Base-by-base conservation (phyloP, 352 stramenopile genomes). In the Phytophthora tubulina region DNA sequence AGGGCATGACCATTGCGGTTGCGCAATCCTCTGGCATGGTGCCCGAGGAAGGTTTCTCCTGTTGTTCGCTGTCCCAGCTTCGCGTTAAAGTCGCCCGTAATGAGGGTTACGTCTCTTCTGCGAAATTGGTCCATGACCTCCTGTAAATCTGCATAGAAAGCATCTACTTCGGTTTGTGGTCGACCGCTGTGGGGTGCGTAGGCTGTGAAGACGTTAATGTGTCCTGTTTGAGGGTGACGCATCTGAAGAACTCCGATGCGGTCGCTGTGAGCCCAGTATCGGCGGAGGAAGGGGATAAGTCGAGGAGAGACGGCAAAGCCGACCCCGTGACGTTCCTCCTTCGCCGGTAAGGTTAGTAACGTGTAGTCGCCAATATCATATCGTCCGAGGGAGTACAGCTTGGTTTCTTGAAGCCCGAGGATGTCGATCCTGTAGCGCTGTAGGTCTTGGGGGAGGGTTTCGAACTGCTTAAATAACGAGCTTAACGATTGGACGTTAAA, bases 1-100 rank as follows among this genome's bases (percentile, higher is more conserved):
- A 62, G 39, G 7, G 13, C 39, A 13, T 52, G 54, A 3, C 41
- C 54, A 15, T 62, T 62, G 14, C 54, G 38, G 38, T 62, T 62
- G 21, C 41, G 38, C 17, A 36, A 38, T 9, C 52, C 52, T 8
- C 35, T 7, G 4, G 52, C 17, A 33, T 49, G 38, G 9, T 4
- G 2, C 2, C 52, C 35, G 9, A 49, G 52, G 6, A 60, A 60
- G 33, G 35, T 48, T 35, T 60, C 21, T 8, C 21, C n/a, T 7
- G n/a, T 35, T 2, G 4, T 17, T 4, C 21, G 33, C 21, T 13
- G 52, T 35, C 52, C 52, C 1, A 60, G 38, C 35, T 60, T 49
- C 17, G 36, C 52, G 52, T 49, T 60, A 35, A 60, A 60, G 7
- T 60, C 52, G 3, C 35, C 52, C 2, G 52, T 21, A 14, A 60